Base-by-base conservation (phyloP, 2,329 filamentous ascomycete genomes). In the Exophiala phaeomuriformis region DNA sequence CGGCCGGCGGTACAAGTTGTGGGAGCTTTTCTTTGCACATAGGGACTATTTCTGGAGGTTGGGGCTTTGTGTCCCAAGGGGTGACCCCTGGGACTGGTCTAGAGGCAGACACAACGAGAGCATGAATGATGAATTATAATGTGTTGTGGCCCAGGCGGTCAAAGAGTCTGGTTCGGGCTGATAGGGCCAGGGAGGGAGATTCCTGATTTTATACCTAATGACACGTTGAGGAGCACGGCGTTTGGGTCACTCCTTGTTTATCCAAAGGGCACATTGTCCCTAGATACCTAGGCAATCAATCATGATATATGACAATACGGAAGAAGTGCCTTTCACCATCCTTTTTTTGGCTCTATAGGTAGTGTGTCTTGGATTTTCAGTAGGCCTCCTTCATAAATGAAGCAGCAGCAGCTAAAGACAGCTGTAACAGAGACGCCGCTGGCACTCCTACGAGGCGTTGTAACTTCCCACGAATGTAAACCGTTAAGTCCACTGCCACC, bases 11-110 rank as follows among this genome's bases (percentile, higher is more conserved):
- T 90, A 79, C 63, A 87, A 85, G 68, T 78, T 94, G n/a, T 95
- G 91, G 89, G 83, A 95, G 70, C 73, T 96, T 5, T 85, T 97
- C 66, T 95, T 94, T 69, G 87, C 90, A 1, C 93, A 98, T 71
- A 77, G 93, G 37, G 93, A 98, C 72, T 98, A 98, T 69, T 97
- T 98, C 71, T 95, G 89, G 88, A 79, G 93, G 52, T 70, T 98
- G 49, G 93, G 93, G 0, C 73, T 97, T 32, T 98, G 93, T 71
- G 76, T 96, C 1, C 90, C 91, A 0, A 86, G 86, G 8, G 86
- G 87, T 8, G 84, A 62, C 47, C 61, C 61, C 5, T 63, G 61
- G 61, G 56, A 62, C 43, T 63, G 61, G 61, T 53, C 52, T 10
- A 46, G 58, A 37, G 54, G 55, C n/a, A 55, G 53, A 35, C 55